Conservation (phyloP, 768 basidiomycete species). For the Phlebiopsis flavidoalba region DNA sequence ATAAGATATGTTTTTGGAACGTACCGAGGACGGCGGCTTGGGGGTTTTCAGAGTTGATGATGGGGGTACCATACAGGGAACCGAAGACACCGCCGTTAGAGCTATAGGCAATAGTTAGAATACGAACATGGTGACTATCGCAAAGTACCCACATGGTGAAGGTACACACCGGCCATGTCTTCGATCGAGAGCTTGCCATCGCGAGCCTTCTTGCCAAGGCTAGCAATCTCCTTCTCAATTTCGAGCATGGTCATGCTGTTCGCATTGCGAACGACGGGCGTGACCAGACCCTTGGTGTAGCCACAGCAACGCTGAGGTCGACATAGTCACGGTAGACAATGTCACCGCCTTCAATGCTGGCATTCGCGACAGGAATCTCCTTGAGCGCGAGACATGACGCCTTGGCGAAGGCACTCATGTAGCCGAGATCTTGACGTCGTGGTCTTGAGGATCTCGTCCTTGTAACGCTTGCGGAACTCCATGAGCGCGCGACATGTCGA, state of each 20-base stretch:
- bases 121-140: not conserved
- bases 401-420: conserved; percentile 95
- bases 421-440: conserved; percentile 96
- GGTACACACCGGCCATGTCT: conserved; percentile 97
- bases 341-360: conserved; percentile 92
- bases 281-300: conserved; percentile 95
- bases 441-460: conserved; percentile 87
- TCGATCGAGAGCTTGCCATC: conserved; percentile 94
- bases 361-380: conserved; percentile 73
- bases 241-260: conserved; percentile 84
- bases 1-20: conserved; percentile 15
- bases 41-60: conserved; percentile 93
- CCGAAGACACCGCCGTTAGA: conserved; percentile 99
- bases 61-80: conserved; percentile 95
- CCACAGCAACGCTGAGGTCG: conserved; percentile 93
- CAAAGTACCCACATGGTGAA: conserved; percentile 82
- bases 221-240: conserved; percentile 90
- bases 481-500: conserved; percentile 98
- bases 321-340: conserved; percentile 88
- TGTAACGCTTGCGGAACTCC: conserved; percentile 90
- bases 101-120: conserved; percentile 33
- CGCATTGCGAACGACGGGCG: conserved; percentile 89
- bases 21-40: conserved; percentile 88
- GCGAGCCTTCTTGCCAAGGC: conserved; percentile 89
- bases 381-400: conserved; percentile 45